Base-by-base conservation (phyloP, 768 basidiomycete genomes). In the Pulveroboletus sp. region DNA sequence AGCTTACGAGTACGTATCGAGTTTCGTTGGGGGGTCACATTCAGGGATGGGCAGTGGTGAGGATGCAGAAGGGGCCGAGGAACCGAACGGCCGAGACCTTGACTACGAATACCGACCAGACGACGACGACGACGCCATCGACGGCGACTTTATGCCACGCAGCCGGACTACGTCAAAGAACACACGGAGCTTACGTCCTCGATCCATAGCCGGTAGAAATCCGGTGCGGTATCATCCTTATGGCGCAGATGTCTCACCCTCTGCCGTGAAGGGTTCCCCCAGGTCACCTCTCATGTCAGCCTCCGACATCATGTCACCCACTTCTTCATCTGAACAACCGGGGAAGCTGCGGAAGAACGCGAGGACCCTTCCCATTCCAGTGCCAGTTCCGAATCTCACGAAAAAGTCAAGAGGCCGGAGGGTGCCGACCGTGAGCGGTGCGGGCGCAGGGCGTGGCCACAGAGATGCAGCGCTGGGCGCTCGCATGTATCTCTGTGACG, bases 401-500 rank as follows among this genome's bases (percentile, higher is more conserved):
- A 86, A 86, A 68, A 85, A 85, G 56, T 81, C 79, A 37, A 73
- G 84, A n/a, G 84, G 84, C 11, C 73, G 84, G 17, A 69, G 82
- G 29, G 84, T 86, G 26, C 84, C 84, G 1, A 80, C 79, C 16
- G 68, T 79, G 47, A 62, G 62, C 35, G 65, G 66, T 14, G 45
- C 76, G 41, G 56, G 31, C 57, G 43, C 31, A 8, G 55, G 56
- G 20, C 63, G 68, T 27, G 37, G 50, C 54, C 68, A 66, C 58
- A 71, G 66, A 54, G 72, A 65, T 67, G 62, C 63, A 42, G 68
- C 60, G 62, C 63, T 67, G 57, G 69, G 63, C 57, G 73, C 63
- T 61, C 74, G 82, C 51, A 74, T 80, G 57, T 89, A 89, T 65
- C 72, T 80, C 41, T 93, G 91, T 73, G 78, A 79, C 50, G 89